A percentile compares a stretch with the other conserved stretches of the same genome.
These are phyloP conservation scores for Canariomyces notabilis DNA, from an alignment of 2,329 filamentous ascomycete genomes.

Conservation along the genomic window DNA sequence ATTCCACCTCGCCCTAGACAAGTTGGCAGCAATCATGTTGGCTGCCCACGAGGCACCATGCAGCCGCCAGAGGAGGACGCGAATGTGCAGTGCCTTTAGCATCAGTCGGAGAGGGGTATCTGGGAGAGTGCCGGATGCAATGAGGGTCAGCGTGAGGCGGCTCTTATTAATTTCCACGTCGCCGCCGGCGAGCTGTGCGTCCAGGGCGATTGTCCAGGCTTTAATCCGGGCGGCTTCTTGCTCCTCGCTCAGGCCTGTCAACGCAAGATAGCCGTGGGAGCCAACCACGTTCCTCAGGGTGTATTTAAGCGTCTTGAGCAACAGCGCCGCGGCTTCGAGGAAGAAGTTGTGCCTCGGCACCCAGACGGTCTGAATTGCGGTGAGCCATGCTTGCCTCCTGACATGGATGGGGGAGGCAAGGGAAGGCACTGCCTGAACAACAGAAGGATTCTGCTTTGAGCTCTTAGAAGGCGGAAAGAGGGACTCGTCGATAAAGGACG, in stretches of 20 bases:
- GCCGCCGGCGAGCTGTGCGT: conserved; percentile 86
- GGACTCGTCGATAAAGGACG: conserved; percentile 50
- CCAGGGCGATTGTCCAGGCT: conserved; percentile 88
- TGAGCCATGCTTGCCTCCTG: conserved; percentile 85
- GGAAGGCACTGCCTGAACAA: conserved; percentile 57
- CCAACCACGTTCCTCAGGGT: conserved; percentile 75
- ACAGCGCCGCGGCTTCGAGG: conserved; percentile 75
- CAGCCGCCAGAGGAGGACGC: conserved; percentile 78
- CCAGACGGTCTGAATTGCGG: conserved; percentile 86
- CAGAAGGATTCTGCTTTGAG: conserved; percentile 27
- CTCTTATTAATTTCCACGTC: conserved; percentile 87
- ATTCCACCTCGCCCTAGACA: conserved; percentile 76
- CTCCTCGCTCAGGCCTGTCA: conserved; percentile 77
- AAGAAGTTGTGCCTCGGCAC: conserved; percentile 83
- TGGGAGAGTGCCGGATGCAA: conserved; percentile 82
- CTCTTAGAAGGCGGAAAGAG: conserved; percentile 44
- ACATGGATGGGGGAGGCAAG: conserved; percentile 79
- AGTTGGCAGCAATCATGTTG: conserved; percentile 64
- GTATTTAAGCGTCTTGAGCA: conserved; percentile 76
- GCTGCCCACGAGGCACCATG: conserved; percentile 53
- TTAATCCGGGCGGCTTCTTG: conserved; percentile 83
- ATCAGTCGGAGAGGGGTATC: conserved; percentile 78
- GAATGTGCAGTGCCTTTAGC: conserved; percentile 86
- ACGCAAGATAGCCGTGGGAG: conserved; percentile 66
- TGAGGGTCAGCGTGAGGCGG: conserved; percentile 75